Evolutionary conservation across 129 eudicot species (phyloP).

Genomic region (Mikania micrantha): DNA sequence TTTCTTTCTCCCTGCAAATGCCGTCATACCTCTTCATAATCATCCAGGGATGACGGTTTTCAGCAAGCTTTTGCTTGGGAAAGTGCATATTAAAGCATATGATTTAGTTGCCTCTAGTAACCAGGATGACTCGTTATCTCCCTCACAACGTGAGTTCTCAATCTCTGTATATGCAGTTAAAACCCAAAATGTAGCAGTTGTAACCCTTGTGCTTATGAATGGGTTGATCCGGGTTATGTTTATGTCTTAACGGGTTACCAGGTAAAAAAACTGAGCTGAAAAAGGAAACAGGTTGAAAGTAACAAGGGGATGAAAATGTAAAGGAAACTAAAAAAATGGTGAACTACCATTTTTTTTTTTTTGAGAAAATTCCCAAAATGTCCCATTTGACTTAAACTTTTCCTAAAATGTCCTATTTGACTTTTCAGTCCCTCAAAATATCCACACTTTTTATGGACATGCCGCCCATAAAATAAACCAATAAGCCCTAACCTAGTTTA

Average conservation of each 20-base stretch:
- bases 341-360: too few species aligned
- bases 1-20: conserved; percentile 59
- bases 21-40: conserved; percentile 84
- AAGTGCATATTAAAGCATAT: conserved; percentile 78
- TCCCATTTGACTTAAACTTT: too few species aligned
- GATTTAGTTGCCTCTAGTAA: conserved; percentile 55
- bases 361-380: too few species aligned
- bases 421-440: too few species aligned
- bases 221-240: background rate
- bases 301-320: too few species aligned
- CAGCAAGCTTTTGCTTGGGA: conserved; percentile 72
- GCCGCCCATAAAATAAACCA: too few species aligned
- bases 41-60: conserved; percentile 96
- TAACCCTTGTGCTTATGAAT: background rate
- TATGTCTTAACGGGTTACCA: background rate
- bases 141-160: conserved; percentile 43
- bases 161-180: background rate
- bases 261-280: background rate
- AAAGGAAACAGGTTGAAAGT: background rate
- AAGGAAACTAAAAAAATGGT: too few species aligned
- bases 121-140: conserved; percentile 15
- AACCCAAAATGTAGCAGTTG: background rate
- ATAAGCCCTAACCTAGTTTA: too few species aligned
- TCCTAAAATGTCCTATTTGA: too few species aligned
- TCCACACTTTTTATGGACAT: too few species aligned